phyloP scores from a whole-genome alignment of 257 asterid species.

The Petunia axillaris region DNA sequence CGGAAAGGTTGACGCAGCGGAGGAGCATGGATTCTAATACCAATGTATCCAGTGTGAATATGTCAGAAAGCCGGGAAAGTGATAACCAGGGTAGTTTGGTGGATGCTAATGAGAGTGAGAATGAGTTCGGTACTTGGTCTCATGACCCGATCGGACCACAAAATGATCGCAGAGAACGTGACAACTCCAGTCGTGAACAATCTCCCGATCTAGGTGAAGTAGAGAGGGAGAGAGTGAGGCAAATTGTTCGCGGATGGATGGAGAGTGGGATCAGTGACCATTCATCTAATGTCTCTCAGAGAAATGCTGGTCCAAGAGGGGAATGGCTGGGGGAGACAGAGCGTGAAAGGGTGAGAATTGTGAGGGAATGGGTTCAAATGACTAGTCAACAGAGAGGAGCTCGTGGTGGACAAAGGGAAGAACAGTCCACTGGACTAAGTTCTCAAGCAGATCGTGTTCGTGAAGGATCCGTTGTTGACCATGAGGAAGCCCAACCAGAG shows the following conservation, averaged over 20 bases:
- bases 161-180: constrained; percentile 52
- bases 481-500: constrained; percentile 77
- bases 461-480: constrained; percentile 57
- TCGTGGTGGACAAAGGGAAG: constrained; percentile 61
- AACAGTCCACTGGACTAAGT: constrained; percentile 43
- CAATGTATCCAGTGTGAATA: constrained; percentile 45
- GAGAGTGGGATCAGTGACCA: constrained; percentile 78
- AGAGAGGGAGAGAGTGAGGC: constrained; percentile 94
- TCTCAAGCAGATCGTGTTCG: constrained; percentile 53
- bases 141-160: constrained; percentile 50
- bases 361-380: constrained; percentile 96
- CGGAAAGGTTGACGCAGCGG: constrained; percentile 77
- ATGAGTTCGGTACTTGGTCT: constrained; percentile 63
- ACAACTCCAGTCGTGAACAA: constrained; percentile 81
- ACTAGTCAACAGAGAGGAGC: constrained; percentile 88
- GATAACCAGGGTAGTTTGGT: constrained; percentile 60
- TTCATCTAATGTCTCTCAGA: constrained; percentile 63
- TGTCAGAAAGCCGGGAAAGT: constrained; percentile 59
- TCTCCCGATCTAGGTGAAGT: constrained; percentile 90
- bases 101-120: constrained; percentile 70
- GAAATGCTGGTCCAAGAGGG: constrained; percentile 70
- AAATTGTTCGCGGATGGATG: constrained; percentile 97
- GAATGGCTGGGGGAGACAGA: constrained; percentile 97
- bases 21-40: constrained; percentile 62
- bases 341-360: constrained; percentile 92